Base-by-base conservation (phyloP, 495 filamentous ascomycete species). In the Penicillium samsonianum region DNA sequence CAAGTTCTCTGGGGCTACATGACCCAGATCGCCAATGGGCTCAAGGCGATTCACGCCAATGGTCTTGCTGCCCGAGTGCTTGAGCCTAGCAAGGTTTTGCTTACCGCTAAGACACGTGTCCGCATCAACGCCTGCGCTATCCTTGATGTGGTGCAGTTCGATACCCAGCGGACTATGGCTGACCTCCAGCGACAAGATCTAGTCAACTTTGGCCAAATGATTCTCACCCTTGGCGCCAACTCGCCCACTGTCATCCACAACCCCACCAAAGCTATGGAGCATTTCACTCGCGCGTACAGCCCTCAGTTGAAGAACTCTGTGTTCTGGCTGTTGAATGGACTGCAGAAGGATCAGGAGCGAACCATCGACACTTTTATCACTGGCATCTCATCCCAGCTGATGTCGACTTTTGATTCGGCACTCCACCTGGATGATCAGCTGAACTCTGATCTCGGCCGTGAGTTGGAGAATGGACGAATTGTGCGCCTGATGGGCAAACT, bases 111-210 rank as follows among this genome's bases (percentile, higher is more conserved):
- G 55, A 79, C 89, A 65, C 89, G 93, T 19, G 82, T 98, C 57
- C 90, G 92, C n/a, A 77, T 98, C 46, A 91, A 89, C 65, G 91
- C 85, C 16, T 98, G 93, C 69, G 85, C 85, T 11, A 85, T 98
- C 22, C 71, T 95, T 54, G 94, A 98, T 63, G 90, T 98, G 50
- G 82, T 93, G 8, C 84, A 92, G 40, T 88, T 82, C 65, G 90
- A 95, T 44, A 74, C 78, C 17, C 82, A 82, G 33, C 80, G 81
- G 35, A 74, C 87, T 6, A 59, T 93, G 5, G 67, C 80, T 19
- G 91, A 98, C 28, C 80, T 92, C 3, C 94, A 98, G 64, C 84
- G 87, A 49, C 89, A 92, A 58, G 94, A 98, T 68, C 81, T 98
- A n/a, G 74, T 86, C 57, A 87, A 89, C 50, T 88, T 98, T 44